Percentiles rank a stretch among this genome's conserved stretches.
Evolutionary conservation across 768 basidiomycete genomes (phyloP).

Genomic region (Paxillus involutus): DNA sequence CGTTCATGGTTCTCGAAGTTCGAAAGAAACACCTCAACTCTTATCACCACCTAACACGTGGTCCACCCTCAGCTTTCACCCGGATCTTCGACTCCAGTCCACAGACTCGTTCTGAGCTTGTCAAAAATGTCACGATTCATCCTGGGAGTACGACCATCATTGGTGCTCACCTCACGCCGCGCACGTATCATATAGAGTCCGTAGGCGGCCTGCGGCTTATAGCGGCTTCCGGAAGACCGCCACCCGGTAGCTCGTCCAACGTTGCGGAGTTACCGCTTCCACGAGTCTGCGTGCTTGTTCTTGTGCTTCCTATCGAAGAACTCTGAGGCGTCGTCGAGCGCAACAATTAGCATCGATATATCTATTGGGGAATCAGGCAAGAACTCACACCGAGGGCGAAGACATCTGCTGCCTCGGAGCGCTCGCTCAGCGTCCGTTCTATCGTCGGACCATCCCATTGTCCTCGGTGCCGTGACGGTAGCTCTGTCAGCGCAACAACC

Average conservation of each 20-base stretch:
- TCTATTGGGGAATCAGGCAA: background rate
- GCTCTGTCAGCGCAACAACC: slow-evolving; percentile 20
- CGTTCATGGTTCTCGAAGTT: too few species aligned
- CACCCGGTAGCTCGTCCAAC: background rate
- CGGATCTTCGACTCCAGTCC: too few species aligned
- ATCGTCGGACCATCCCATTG: background rate
- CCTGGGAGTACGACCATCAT: too few species aligned
- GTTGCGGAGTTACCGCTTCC: slow-evolving; percentile 2
- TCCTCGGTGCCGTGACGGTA: slow-evolving; percentile 4
- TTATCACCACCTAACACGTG: too few species aligned
- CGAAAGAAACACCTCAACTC: too few species aligned
- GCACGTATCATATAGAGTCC: too few species aligned
- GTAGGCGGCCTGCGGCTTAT: background rate
- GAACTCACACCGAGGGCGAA: slow-evolving; percentile 12
- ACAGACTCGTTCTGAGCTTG: too few species aligned
- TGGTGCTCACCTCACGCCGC: too few species aligned
- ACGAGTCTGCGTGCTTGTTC: slow-evolving; percentile 13
- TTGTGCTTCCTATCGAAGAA: slow-evolving; percentile 2
- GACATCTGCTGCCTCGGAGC: slow-evolving; percentile 2
- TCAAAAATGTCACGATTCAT: too few species aligned
- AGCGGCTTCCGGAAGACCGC: background rate
- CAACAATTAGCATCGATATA: too few species aligned
- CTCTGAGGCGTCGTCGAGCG: background rate
- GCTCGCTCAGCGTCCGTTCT: background rate
- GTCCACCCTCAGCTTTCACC: too few species aligned